phyloP scores from a whole-genome alignment of 176 grass and related monocot genomes.

The Alloteropsis semialata region DNA sequence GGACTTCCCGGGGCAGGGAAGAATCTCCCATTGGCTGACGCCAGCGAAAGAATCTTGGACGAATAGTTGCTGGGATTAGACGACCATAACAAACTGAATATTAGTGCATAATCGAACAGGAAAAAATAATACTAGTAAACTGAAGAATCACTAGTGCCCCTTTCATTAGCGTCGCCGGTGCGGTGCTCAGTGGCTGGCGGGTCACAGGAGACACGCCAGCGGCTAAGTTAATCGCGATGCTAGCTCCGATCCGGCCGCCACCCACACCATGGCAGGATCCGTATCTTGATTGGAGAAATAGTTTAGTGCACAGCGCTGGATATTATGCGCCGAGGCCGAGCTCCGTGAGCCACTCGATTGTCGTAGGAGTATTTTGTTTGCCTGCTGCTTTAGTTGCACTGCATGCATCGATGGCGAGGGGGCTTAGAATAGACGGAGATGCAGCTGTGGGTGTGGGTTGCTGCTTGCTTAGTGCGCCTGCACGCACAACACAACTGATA shows the following conservation, averaged over 20 bases:
- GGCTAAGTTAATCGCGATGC: background rate
- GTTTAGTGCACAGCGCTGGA: background rate
- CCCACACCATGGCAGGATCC: background rate
- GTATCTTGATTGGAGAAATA: slow-evolving; percentile 1
- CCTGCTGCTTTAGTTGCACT: background rate
- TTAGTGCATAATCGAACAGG: background rate
- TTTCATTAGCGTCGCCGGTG: background rate
- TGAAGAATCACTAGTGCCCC: slow-evolving; percentile 24
- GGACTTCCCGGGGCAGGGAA: background rate
- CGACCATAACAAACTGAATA: background rate
- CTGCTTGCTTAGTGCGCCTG: background rate
- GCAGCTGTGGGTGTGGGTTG: background rate
- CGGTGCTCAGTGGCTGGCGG: no score
- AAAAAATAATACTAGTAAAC: background rate
- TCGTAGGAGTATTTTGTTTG: slow-evolving; percentile 6
- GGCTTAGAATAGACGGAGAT: background rate
- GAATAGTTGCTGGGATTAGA: background rate
- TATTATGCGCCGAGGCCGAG: slow-evolving; percentile 3
- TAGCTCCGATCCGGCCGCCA: background rate
- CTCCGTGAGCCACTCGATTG: background rate
- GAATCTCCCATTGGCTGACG: slow-evolving; percentile 25
- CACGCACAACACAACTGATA: background rate
- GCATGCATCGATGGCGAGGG: background rate
- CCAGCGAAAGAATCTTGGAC: slow-evolving; percentile 15
- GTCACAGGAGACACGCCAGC: background rate